These are phyloP conservation scores for Purpureocillium takamizusanense DNA, from an alignment of 2,329 filamentous ascomycete genomes.

Conservation along the genomic window DNA sequence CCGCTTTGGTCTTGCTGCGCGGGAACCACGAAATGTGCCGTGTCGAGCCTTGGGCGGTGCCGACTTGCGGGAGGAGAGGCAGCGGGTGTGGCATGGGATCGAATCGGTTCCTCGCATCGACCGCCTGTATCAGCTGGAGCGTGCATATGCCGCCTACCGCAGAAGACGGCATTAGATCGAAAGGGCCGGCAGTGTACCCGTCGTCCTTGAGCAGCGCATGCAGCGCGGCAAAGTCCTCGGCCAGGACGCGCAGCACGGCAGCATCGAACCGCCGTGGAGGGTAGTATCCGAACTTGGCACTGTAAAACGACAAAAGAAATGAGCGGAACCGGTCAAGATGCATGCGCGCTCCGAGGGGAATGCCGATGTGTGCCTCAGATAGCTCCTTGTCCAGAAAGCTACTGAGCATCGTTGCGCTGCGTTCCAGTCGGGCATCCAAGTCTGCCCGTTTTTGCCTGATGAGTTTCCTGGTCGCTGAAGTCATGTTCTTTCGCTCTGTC, in stretches of 20 bases:
- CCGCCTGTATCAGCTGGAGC: slow-evolving; percentile 56
- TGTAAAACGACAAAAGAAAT: slow-evolving; percentile 59
- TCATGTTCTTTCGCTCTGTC: slow-evolving; percentile 29
- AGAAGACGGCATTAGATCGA: slow-evolving; percentile 39
- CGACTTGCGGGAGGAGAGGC: slow-evolving; percentile 52
- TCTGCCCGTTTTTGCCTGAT: slow-evolving; percentile 54
- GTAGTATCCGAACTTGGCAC: slow-evolving; percentile 60
- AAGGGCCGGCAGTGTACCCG: slow-evolving; percentile 30
- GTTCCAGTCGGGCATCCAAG: slow-evolving; percentile 53
- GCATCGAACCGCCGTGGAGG: slow-evolving; percentile 45
- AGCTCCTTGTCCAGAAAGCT: slow-evolving; percentile 65
- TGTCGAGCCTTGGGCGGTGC: slow-evolving; percentile 7
- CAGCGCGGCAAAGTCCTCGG: slow-evolving; percentile 59
- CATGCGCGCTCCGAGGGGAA: slow-evolving; percentile 48
- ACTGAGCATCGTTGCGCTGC: slow-evolving; percentile 49
- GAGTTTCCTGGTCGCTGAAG: slow-evolving; percentile 49
- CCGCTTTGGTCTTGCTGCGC: slow-evolving; percentile 29
- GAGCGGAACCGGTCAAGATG: slow-evolving; percentile 67
- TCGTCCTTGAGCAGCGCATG: slow-evolving; percentile 65
- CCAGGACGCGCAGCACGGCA: slow-evolving; percentile 50
- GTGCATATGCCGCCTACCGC: slow-evolving; percentile 62
- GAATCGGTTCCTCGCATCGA: slow-evolving; percentile 54
- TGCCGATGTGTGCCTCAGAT: slow-evolving; percentile 54
- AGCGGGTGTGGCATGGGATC: slow-evolving; percentile 53
- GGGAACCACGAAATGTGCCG: slow-evolving; percentile 26